Evolutionary conservation across 441 rosid species (phyloP).

Genomic region (Populus hybrid): DNA sequence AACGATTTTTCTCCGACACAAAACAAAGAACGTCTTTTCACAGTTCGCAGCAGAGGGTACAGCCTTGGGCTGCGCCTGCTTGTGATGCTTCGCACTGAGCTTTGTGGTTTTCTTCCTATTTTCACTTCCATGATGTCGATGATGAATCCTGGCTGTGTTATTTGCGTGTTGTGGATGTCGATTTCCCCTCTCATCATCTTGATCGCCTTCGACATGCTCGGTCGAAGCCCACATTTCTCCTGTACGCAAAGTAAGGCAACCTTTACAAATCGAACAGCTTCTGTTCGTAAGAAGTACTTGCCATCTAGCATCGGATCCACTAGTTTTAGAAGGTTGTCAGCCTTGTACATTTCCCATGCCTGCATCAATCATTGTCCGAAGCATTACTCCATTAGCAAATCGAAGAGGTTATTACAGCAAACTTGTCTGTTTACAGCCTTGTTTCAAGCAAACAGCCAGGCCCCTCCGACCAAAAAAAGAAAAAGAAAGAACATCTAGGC

Average conservation of each 20-base stretch:
- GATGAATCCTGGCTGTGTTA: constrained; percentile 33
- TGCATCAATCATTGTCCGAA: constrained; percentile 12
- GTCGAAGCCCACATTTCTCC: constrained; percentile 31
- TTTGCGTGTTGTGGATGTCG: constrained; percentile 2
- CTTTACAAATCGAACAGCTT: constrained; percentile 31
- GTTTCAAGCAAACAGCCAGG: background rate
- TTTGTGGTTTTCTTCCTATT: constrained; percentile 6
- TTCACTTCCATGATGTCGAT: constrained; percentile 32
- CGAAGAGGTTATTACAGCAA: background rate
- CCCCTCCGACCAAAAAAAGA: background rate
- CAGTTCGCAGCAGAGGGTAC: background rate
- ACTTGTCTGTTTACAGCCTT: background rate
- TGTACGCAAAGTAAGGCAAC: constrained; percentile 38
- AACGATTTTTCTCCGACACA: too few species aligned
- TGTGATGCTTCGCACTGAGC: background rate
- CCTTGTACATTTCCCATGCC: constrained; percentile 46
- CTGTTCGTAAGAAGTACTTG: constrained; percentile 13
- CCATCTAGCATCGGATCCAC: constrained; percentile 36
- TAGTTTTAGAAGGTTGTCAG: constrained; percentile 23
- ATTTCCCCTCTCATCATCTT: constrained; percentile 33
- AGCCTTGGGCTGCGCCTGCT: constrained; percentile 3
- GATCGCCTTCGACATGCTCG: constrained; percentile 28
- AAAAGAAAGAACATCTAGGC: background rate
- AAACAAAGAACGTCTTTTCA: background rate
- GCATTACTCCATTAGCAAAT: background rate